Evolutionary conservation across 2,329 filamentous ascomycete species (phyloP).

Genomic region (Diaporthe humulicola): DNA sequence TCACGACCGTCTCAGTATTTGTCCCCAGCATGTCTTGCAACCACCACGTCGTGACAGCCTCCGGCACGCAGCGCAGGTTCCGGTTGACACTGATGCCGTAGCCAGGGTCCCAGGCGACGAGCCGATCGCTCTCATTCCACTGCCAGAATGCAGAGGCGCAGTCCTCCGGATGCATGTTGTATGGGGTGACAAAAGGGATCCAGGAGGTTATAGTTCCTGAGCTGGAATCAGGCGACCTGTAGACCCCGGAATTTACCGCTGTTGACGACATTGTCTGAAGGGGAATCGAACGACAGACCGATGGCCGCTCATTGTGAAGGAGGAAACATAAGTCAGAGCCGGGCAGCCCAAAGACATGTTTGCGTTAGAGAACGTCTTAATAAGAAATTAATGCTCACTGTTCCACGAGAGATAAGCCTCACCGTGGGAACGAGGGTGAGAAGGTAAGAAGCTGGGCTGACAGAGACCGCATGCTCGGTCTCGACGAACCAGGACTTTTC

Average conservation of each 20-base stretch:
- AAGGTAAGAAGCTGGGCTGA: not conserved
- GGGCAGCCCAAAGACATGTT: not conserved
- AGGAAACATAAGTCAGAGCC: not conserved
- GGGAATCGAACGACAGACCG: not conserved
- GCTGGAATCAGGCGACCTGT: slow-evolving; percentile 10
- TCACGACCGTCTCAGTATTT: slow-evolving; percentile 11
- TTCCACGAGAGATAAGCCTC: not conserved
- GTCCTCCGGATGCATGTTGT: not conserved
- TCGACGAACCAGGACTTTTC: not conserved
- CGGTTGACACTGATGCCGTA: slow-evolving; percentile 4
- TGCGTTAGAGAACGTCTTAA: not conserved
- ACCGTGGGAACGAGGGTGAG: no score
- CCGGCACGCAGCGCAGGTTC: slow-evolving; percentile 12
- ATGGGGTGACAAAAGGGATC: not conserved
- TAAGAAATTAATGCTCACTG: slow-evolving; percentile 9
- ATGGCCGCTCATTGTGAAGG: not conserved
- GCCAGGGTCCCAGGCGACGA: not conserved
- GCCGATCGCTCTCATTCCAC: not conserved
- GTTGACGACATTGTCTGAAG: not conserved
- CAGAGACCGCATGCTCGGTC: not conserved
- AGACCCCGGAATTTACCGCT: not conserved
- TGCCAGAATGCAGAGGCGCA: slow-evolving; percentile 6
- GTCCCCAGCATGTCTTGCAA: not conserved
- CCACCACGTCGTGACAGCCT: slow-evolving; percentile 18
- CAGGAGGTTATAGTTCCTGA: slow-evolving; percentile 9